A percentile compares a stretch with the other conserved stretches of the same genome.
Conservation (phyloP, 2,329 filamentous ascomycete genomes). For the Clarireedia homoeocarpa region DNA sequence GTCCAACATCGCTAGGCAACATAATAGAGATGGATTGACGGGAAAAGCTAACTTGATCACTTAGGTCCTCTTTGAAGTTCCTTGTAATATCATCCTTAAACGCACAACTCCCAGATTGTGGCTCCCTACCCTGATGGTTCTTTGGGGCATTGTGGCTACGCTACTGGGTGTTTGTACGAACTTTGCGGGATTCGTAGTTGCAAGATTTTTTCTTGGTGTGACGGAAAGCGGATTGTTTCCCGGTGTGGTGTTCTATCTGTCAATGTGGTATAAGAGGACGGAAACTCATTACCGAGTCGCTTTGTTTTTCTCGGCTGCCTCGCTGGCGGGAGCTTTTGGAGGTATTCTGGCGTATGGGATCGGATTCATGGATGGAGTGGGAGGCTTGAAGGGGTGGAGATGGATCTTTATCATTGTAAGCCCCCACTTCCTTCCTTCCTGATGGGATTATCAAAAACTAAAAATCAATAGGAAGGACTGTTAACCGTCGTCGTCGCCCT, state of each 20-base stretch:
- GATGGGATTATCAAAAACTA: not conserved
- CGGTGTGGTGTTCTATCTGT: conserved; percentile 41
- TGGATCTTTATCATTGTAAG: conserved; percentile 54
- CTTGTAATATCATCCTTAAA: conserved; percentile 56
- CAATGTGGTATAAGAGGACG: conserved; percentile 46
- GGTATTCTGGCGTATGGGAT: conserved; percentile 50
- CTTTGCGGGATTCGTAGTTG: conserved; percentile 42
- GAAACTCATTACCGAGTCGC: conserved; percentile 49
- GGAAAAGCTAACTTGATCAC: no score
- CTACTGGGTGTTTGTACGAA: conserved; percentile 42
- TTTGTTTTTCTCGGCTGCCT: conserved; percentile 48
- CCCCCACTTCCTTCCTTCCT: not conserved
- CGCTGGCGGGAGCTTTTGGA: conserved; percentile 48
- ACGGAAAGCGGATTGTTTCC: conserved; percentile 48
- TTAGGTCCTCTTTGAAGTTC: conserved; percentile 47
- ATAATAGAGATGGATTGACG: no score
- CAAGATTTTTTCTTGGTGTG: conserved; percentile 48
- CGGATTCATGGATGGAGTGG: conserved; percentile 43
- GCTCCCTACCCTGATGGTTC: conserved; percentile 49
- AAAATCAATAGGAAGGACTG: conserved; percentile 40
- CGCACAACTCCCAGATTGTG: conserved; percentile 48
- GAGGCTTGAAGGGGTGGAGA: conserved; percentile 45
- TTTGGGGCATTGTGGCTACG: conserved; percentile 48
- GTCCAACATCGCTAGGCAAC: not conserved
- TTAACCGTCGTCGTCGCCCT: conserved; percentile 44